Evolutionary conservation across 2,329 filamentous ascomycete species (phyloP), one percentile per base, ranked within the genome.

Genomic region (Ascochyta fabae): DNA sequence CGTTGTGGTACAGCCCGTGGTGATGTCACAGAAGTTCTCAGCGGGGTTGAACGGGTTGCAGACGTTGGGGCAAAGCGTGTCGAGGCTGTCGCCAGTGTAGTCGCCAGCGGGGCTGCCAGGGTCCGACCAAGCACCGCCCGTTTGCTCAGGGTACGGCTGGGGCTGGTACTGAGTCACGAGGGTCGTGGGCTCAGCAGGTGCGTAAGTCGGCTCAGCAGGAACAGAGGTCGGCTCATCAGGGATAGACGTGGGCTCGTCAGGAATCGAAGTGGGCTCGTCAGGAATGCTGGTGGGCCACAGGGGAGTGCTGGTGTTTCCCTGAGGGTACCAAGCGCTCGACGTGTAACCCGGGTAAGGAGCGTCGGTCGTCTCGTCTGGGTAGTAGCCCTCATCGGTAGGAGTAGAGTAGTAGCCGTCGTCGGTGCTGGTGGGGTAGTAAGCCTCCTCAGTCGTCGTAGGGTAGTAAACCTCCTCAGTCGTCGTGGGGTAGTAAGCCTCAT

Each of bases 31-130:
- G 53, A 62, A 63, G 56, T 70, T 71, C 35, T 56, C 40, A 0
- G 53, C 43, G 8, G 67, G 64, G 46, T 68, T 56, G 56, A 64
- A 66, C 0, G 67, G 64, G 41, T 69, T 58, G 62, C 70, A 72
- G 1, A 56, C 54, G 36, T 59, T 60, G 29, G 64, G 67, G 55
- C 65, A 70, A 44, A 68, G 27, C 10, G 42, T 44, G 5, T 56
- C 61, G 15, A 70, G 52, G 3, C 62, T 62, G 24, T 55, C 50
- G 36, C 66, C 65, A 16, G 62, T 67, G 49, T 51, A 71, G 47
- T 54, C 54, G 31, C 53, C 53, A 22, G 48, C 48, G 26, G 53
- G 39, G 46, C 50, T 49, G 9, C 48, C 42, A 23, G 46, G 38
- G 46, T 57, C 34, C 38, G 45, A 48, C 29, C 23, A 15, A 39